Evolutionary conservation across 2,329 filamentous ascomycete species (phyloP), one percentile per base, ranked within the genome.

Genomic region (Stromatinia cepivora): DNA sequence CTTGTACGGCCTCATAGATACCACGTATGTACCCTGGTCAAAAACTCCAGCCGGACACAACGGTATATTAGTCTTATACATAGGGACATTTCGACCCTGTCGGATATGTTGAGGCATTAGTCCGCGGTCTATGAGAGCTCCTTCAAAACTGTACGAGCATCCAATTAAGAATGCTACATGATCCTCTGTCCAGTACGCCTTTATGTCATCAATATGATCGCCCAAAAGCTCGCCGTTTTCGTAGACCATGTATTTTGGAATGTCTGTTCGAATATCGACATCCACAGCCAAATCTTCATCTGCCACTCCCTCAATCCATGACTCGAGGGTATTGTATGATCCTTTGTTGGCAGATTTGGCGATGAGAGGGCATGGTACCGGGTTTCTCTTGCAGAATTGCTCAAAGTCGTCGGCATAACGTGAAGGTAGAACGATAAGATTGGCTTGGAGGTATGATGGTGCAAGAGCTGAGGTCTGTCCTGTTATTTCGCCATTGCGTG

Each of bases 151-250:
- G 80, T 85, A 90, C 0, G 84, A 87, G 75, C 88, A 90, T 11
- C 87, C 88, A 71, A 90, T 85, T 57, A 90, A 76, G 74, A 88
- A 90, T 0, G 82, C 88, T 34, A 88, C 84, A 72, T 90, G 86
- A 72, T 88, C 83, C 6, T 80, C 75, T 0, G 82, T 83, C 88
- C 88, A 90, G 53, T 86, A 77, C 2, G 78, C 74, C 1, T 78
- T 73, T 22, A 90, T 80, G 74, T 87, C 81, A 1, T 74, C 63
- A 45, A 79, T 78, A 22, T 80, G 79, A 0, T 78, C 75, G 28
- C 79, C 79, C 7, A 78, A 72, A 2, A 84, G 78, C 57, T 78
- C 78, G 2, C 82, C 82, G 69, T 86, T 77, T n/a, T 79, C 72
- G 76, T 89, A 90, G 17, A 90, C 80, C 72, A 84, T 85, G 76